Conservation (phyloP, 768 basidiomycete genomes). For the Lactarius evosmus region DNA sequence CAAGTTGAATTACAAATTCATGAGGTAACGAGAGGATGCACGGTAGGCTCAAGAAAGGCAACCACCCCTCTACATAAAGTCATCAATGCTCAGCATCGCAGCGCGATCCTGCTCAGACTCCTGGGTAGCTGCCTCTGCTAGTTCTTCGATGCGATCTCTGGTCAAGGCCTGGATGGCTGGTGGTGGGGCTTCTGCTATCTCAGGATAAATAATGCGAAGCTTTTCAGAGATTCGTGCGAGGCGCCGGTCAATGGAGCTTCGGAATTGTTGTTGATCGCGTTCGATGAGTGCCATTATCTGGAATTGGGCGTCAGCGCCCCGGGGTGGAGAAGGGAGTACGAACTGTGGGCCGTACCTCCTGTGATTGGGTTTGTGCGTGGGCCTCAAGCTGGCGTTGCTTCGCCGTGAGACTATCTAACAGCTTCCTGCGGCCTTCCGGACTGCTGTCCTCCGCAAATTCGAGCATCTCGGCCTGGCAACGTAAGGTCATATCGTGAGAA, state of each 20-base stretch:
- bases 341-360: background rate
- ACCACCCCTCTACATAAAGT: background rate
- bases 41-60: background rate
- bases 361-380: background rate
- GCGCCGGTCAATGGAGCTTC: background rate
- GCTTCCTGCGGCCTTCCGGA: slow-evolving; percentile 1
- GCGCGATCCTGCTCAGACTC: slow-evolving; percentile 1
- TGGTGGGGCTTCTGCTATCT: background rate
- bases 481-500: background rate
- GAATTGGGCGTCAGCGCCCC: background rate
- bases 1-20: background rate
- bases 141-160: background rate
- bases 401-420: slow-evolving; percentile 1
- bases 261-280: background rate
- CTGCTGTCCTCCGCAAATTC: slow-evolving; percentile 4
- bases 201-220: slow-evolving; percentile 1
- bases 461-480: slow-evolving; percentile 1
- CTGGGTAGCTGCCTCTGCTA: background rate
- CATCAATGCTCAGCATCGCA: background rate
- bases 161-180: background rate
- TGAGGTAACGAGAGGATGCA: background rate
- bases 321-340: background rate
- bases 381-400: slow-evolving; percentile 8
- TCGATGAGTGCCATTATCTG: slow-evolving; percentile 6
- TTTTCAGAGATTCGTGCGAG: background rate